These are phyloP conservation scores for Microdochium paspali DNA, from an alignment of 2,329 filamentous ascomycete species.

Conservation along the genomic window DNA sequence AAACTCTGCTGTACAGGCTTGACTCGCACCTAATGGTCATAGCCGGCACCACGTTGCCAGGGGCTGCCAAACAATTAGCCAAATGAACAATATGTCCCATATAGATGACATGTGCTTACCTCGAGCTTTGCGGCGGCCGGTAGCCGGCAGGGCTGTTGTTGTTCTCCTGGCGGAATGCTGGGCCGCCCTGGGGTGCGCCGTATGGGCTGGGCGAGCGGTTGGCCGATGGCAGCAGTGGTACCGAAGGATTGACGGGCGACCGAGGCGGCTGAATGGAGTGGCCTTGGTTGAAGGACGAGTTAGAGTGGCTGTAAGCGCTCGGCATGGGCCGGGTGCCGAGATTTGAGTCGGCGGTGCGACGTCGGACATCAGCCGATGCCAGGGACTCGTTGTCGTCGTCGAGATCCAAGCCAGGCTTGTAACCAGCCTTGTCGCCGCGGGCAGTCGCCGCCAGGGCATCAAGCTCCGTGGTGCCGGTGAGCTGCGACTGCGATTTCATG, in stretches of 20 bases:
- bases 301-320: slow-evolving; percentile 2
- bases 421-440: slow-evolving; percentile 57
- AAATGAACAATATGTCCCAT: background rate
- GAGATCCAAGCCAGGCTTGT: slow-evolving; percentile 49
- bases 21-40: slow-evolving; percentile 30
- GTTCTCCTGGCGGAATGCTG: slow-evolving; percentile 25
- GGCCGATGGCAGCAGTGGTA: slow-evolving; percentile 38
- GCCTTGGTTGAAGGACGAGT: slow-evolving; percentile 9
- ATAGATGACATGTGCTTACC: slow-evolving; percentile 23
- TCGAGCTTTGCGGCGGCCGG: slow-evolving; percentile 32
- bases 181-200: slow-evolving; percentile 19
- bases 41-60: slow-evolving; percentile 48
- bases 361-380: slow-evolving; percentile 42
- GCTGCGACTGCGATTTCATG: slow-evolving; percentile 76
- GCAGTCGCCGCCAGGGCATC: slow-evolving; percentile 77
- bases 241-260: slow-evolving; percentile 38
- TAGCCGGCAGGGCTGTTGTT: slow-evolving; percentile 28
- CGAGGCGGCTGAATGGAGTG: slow-evolving; percentile 22
- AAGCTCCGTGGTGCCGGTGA: slow-evolving; percentile 63
- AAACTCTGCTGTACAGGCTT: background rate
- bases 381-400: slow-evolving; percentile 63
- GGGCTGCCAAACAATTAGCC: slow-evolving; percentile 27
- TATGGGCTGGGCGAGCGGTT: slow-evolving; percentile 19
- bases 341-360: slow-evolving; percentile 21
- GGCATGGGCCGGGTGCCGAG: slow-evolving; percentile 7